A percentile compares a stretch with the other conserved stretches of the same genome.
Conservation (phyloP, 768 basidiomycete species). For the Tephrocybe sp. region DNA sequence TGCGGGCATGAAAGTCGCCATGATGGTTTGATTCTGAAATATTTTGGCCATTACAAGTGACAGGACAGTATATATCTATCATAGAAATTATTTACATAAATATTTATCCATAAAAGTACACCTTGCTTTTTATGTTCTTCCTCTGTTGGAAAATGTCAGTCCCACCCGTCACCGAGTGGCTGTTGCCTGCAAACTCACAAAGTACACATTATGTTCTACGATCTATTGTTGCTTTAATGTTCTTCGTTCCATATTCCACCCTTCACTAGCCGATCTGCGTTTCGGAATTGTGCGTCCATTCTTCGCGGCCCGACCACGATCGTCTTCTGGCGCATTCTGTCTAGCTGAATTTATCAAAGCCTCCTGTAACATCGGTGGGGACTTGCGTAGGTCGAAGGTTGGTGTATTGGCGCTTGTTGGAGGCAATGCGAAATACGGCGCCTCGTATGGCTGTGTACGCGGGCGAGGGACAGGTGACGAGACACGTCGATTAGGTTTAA, state of each 20-base stretch:
- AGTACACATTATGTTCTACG: background rate
- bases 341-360: slow-evolving; percentile 11
- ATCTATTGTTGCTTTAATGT: slow-evolving; percentile 1
- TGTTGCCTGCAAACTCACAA: background rate
- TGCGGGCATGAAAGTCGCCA: slow-evolving; percentile 41
- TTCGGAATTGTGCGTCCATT: slow-evolving; percentile 20
- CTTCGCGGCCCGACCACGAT: slow-evolving; percentile 8
- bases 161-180: background rate
- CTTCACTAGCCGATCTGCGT: slow-evolving; percentile 34
- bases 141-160: background rate
- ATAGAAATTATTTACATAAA: background rate
- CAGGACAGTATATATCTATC: no score
- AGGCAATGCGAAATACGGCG: slow-evolving; percentile 45
- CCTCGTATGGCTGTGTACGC: slow-evolving; percentile 42
- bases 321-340: slow-evolving; percentile 5
- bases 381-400: slow-evolving; percentile 22
- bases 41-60: background rate
- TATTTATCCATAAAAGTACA: background rate
- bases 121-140: background rate
- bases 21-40: slow-evolving; percentile 1
- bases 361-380: slow-evolving; percentile 28
- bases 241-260: slow-evolving; percentile 21
- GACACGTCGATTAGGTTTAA: slow-evolving; percentile 28
- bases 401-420: slow-evolving; percentile 26
- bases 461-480: slow-evolving; percentile 30